Percentiles rank a stretch among this genome's conserved stretches.
Evolutionary conservation across 805 yeast genomes (phyloP).

Genomic region (Ogataea kodamae): DNA sequence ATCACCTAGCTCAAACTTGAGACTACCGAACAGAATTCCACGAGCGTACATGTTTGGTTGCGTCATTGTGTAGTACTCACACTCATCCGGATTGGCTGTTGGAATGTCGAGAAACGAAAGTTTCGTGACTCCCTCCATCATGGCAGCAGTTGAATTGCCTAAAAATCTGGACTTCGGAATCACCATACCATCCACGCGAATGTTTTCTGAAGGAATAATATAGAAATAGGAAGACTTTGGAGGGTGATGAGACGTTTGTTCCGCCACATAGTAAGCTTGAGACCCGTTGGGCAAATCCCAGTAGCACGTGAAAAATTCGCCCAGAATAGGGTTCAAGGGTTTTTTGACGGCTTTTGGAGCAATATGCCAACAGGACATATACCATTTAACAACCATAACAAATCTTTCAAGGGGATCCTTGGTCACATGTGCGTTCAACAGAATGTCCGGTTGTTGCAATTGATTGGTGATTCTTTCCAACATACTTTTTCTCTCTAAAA

Average conservation of each 20-base stretch:
- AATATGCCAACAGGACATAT: slow-evolving; percentile 94
- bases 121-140: slow-evolving; percentile 89
- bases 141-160: slow-evolving; percentile 95
- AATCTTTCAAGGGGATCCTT: slow-evolving; percentile 66
- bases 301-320: slow-evolving; percentile 85
- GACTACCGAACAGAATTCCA: slow-evolving; percentile 86
- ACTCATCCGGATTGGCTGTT: slow-evolving; percentile 39
- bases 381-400: slow-evolving; percentile 77
- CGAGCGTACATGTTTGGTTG: slow-evolving; percentile 96
- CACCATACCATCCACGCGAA: slow-evolving; percentile 85
- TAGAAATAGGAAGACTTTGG: slow-evolving; percentile 94
- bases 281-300: slow-evolving; percentile 78
- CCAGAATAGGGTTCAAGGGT: slow-evolving; percentile 91
- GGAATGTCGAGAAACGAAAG: slow-evolving; percentile 61
- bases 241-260: slow-evolving; percentile 98
- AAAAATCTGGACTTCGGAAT: slow-evolving; percentile 84
- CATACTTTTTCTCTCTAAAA: slow-evolving; percentile 93
- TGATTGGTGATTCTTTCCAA: slow-evolving; percentile 90
- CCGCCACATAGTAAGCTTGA: slow-evolving; percentile 81
- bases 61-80: slow-evolving; percentile 77
- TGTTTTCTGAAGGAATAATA: slow-evolving; percentile 72
- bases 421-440: slow-evolving; percentile 62
- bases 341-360: slow-evolving; percentile 98
- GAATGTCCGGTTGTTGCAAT: slow-evolving; percentile 71
- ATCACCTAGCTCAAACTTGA: slow-evolving; percentile 90